Conservation (phyloP, 169 alveolate species). For the Plasmodium ovale region DNA sequence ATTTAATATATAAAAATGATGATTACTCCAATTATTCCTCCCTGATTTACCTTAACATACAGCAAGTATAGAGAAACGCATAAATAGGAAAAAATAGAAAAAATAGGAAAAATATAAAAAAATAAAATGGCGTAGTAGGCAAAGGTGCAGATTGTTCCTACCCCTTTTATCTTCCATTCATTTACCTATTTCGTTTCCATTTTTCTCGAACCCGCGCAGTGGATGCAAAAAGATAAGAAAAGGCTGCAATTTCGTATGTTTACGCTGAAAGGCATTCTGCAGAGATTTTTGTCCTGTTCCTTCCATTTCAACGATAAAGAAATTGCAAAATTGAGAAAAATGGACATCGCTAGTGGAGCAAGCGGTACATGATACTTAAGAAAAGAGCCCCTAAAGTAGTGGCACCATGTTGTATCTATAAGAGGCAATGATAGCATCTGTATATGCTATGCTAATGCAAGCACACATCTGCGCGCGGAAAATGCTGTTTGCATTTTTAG, state of each 20-base stretch:
- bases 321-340: slow-evolving; percentile 23
- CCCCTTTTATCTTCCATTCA: not conserved
- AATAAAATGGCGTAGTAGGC: not conserved
- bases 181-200: not conserved
- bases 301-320: slow-evolving; percentile 56
- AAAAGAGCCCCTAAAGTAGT: not conserved
- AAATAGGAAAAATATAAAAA: not conserved
- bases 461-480: no score
- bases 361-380: slow-evolving; percentile 39
- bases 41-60: slow-evolving; percentile 47
- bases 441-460: no score
- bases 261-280: slow-evolving; percentile 58
- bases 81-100: not conserved
- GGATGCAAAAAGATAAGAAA: slow-evolving; percentile 63
- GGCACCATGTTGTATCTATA: no score
- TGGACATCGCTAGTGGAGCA: slow-evolving; percentile 15
- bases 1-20: slow-evolving; percentile 68
- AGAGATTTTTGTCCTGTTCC: slow-evolving; percentile 50
- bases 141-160: no score
- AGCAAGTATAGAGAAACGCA: slow-evolving; percentile 19
- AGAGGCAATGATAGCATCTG: no score
- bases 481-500: no score
- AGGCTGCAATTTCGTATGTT: slow-evolving; percentile 39
- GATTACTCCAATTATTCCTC: slow-evolving; percentile 59
- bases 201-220: slow-evolving; percentile 9